Base-by-base conservation (phyloP, 73 alveolate genomes). In the Paramecium octaurelia region DNA sequence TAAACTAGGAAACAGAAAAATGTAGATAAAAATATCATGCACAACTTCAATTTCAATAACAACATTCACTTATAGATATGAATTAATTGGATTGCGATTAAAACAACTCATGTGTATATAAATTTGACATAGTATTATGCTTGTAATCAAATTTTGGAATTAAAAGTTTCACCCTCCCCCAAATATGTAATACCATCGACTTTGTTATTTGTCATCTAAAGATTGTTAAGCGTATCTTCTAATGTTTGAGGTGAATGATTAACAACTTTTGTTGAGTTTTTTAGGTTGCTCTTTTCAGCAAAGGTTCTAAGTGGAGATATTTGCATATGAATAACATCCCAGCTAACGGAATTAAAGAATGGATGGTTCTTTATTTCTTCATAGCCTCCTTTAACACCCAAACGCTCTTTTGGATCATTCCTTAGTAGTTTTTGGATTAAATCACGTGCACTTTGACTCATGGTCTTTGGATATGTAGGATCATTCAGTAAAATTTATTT, bases 301-400 rank as follows among this genome's bases (percentile, higher is more conserved):
- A 44, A 80, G 6, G 75, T 20, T 80, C 44, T 80, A 18, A 80
- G 75, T 1, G 93, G 93, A 58, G 87, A 40, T 8, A 40, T 31
- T 24, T 29, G 38, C 16, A 31, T 6, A 86, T 50, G 59, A 16
- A 69, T 24, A 8, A 57, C 57, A 21, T 86, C 93, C 93, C 93
- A 86, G n/a, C 59, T 69, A 7, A 86, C 27, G 0, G 44, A 50
- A 60, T 27, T 57, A 42, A 86, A 86, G 68, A 86, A 86, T 34
- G 85, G 88, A 58, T 86, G 93, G 11, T 24, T 69, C 20, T 57
- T 86, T 11, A 86, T 86, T 86, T 86, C 86, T 27, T 86, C 70
- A 80, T 80, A 80, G 2, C 76, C 70, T 80, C 70, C 91, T 35
- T 80, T 42, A 24, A 44, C 70, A n/a, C 91, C 91, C 27, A 80